Evolutionary conservation across 116 monocot genomes (phyloP), one percentile per base, ranked within the genome.

Genomic region (Phalaenopsis hybrid): DNA sequence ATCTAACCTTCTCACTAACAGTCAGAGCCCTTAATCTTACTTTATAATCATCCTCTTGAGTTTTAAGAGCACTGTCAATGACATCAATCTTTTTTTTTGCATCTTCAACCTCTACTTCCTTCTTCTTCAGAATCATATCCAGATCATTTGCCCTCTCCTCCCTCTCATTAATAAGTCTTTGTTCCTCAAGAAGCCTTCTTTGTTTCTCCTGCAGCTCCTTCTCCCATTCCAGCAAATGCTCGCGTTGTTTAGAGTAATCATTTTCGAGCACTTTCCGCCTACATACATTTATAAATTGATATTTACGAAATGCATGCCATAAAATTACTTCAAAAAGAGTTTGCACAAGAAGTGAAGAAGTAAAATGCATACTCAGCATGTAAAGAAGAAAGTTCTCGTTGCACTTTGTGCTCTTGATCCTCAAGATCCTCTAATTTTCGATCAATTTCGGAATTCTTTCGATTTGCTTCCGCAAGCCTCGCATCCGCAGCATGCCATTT

Each of bases 401-500:
- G 92, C 77, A 92, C 58, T 72, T 90, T 88, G 9, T 87, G 85
- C 82, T 95, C 93, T 59, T 88, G 95, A 55, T 81, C 75, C 72
- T 89, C 87, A 20, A 91, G 80, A 16, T 99, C 99, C 52, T 90
- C 89, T 75, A 91, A 80, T 83, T 95, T 95, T 65, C 93, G 86
- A 44, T 93, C 92, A 25, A 91, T 52, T 23, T 95, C 93, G 8
- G 99, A 89, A 69, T 81, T 91, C 79, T 93, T 99, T 7, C 95
- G 84, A 61, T 87, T 92, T 80, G 92, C 91, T 87, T 95, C 99
- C 74, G 93, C 93, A 57, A 95, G 84, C 87, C 82, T 90, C 16
- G 93, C 95, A 88, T 93, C 92, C 57, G 93, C 95, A 85, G 91
- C 74, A 85, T 88, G 88, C 57, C 89, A 49, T 81, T 88, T 95